Evolutionary conservation across 2,329 filamentous ascomycete species (phyloP).

Genomic region (Monosporascus sp.): DNA sequence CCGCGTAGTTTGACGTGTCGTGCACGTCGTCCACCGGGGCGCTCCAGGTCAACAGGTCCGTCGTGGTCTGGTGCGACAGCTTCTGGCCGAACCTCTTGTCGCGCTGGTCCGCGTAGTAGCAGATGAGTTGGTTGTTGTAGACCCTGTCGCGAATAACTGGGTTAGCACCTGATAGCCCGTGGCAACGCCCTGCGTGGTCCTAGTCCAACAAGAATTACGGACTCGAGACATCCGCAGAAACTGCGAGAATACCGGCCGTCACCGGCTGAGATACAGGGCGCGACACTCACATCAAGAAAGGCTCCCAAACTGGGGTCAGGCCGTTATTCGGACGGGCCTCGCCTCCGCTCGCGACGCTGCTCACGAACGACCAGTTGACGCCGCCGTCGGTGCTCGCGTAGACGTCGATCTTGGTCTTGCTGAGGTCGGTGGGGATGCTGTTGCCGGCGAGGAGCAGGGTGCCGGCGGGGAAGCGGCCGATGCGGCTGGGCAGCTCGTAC

Average conservation of each 20-base stretch:
- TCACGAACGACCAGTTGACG: conserved; percentile 60
- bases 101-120: conserved; percentile 67
- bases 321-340: conserved; percentile 56
- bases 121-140: conserved; percentile 52
- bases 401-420: conserved; percentile 60
- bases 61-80: conserved; percentile 56
- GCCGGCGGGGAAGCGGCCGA: conserved; percentile 54
- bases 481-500: conserved; percentile 51
- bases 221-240: no score
- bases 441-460: conserved; percentile 58
- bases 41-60: conserved; percentile 55
- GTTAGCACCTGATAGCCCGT: background rate
- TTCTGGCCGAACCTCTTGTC: conserved; percentile 62
- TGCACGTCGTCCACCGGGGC: conserved; percentile 54
- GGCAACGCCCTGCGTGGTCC: no score
- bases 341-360: conserved; percentile 56
- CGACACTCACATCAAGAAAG: conserved; percentile 47
- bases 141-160: conserved; percentile 28
- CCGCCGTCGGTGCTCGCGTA: conserved; percentile 60
- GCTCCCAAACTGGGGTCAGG: conserved; percentile 65
- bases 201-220: no score
- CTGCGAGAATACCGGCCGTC: no score
- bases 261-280: no score
- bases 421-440: conserved; percentile 53
- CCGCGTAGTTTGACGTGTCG: conserved; percentile 31